Conservation (phyloP, 805 yeast species). For the Cyberlindnera maritima region DNA sequence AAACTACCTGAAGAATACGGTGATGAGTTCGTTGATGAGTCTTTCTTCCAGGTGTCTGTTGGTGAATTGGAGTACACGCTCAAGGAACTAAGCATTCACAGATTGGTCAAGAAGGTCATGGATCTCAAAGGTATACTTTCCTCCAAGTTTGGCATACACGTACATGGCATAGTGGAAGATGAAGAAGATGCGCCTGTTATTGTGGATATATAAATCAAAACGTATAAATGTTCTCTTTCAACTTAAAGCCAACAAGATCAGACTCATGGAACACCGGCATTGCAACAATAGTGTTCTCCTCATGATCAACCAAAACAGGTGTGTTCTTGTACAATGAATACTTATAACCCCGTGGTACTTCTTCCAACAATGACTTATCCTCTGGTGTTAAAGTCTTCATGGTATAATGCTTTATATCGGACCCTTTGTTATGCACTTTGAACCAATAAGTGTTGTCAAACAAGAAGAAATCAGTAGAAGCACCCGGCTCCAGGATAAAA, state of each 20-base stretch:
- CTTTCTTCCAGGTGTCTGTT: constrained; percentile 19
- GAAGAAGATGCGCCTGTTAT: constrained; percentile 27
- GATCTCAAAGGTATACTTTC: constrained; percentile 17
- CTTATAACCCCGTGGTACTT: constrained; percentile 16
- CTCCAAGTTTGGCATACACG: constrained; percentile 17
- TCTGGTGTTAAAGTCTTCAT: constrained; percentile 16
- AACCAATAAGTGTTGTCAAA: constrained; percentile 44
- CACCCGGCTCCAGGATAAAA: constrained; percentile 13
- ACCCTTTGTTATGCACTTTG: constrained; percentile 14
- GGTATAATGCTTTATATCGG: constrained; percentile 7
- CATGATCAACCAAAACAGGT: constrained; percentile 22
- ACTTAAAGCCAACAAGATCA: constrained; percentile 10
- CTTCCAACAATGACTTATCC: constrained; percentile 11
- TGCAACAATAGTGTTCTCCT: constrained; percentile 11
- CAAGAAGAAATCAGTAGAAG: constrained; percentile 32
- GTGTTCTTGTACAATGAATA: constrained; percentile 14
- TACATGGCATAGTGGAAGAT: constrained; percentile 20
- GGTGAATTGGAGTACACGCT: constrained; percentile 27
- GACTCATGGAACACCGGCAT: constrained; percentile 12
- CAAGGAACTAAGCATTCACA: constrained; percentile 22
- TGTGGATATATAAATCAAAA: constrained; percentile 16
- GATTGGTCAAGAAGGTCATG: constrained; percentile 14
- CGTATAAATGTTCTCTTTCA: constrained; percentile 25
- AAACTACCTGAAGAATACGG: constrained; percentile 43
- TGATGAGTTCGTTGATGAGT: constrained; percentile 30